Evolutionary conservation across 306 rosid species (phyloP), one percentile per base, ranked within the genome.

Genomic region (peach (Prunus persica)): DNA sequence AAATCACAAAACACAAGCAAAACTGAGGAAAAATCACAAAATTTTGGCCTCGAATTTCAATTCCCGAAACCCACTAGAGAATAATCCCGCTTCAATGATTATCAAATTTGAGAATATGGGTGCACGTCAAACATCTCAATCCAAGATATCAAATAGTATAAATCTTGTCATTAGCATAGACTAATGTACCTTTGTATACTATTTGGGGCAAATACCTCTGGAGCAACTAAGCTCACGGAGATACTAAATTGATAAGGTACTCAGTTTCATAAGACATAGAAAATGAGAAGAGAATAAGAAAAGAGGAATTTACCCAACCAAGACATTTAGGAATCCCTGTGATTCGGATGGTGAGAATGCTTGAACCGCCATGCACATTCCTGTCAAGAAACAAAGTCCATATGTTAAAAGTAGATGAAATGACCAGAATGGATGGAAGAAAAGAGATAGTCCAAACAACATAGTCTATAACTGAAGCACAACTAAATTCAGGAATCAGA

Each of bases 361-460:
- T 81, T 95, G 98, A 84, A 95, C 85, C 41, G 97, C 90, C 97
- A 95, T 95, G 86, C 97, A 95, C 92, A 95, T 89, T 86, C 97
- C 97, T 95, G 86, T 63, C 76, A 82, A 76, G 38, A 79, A 81
- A 72, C n/a, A 63, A 70, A 32, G 56, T 78, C 69, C 30, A 68
- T 46, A 74, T 80, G 77, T 60, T 71, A 69, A 63, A 71, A 8
- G n/a, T 19, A 25, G 63, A 70, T 65, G 50, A 41, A 76, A 56
- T 19, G 3, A 72, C 10, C 41, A 11, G 67, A 38, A 54, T 20
- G 27, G 8, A 6, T 11, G 56, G 22, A 45, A 58, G 55, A 8
- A 57, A 24, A 57, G 55, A 41, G 55, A 72, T 72, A 41, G 66
- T 58, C 19, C 68, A 58, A 45, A 19, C 3, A 3, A 18, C 18